Base-by-base conservation (phyloP, 805 yeast genomes). In the Scheffersomyces lignosus region DNA sequence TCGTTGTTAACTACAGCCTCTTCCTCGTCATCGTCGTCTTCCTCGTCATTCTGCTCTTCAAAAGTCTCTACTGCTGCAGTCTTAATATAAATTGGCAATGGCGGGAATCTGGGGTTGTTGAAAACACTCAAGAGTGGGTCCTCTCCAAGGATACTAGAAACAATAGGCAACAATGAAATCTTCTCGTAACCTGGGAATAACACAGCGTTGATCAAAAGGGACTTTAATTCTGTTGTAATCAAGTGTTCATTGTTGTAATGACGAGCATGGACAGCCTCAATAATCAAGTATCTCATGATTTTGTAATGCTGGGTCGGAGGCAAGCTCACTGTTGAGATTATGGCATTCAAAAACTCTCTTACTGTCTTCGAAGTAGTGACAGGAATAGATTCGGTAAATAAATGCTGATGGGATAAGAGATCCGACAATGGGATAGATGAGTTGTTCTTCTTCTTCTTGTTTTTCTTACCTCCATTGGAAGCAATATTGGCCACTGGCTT, bases 51-150 rank as follows among this genome's bases (percentile, higher is more conserved):
- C 6, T 20, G 14, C 5, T 27, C 34, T 5, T 7, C 20, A 15
- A 27, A 15, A 15, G 26, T 32, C 27, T 36, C 41, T 8, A 18
- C 7, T 7, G 14, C 28, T 4, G 24, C 49, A 24, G 35, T 55
- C 41, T 44, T 52, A 27, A 50, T 44, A 26, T 43, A 58, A 10
- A 45, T 43, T 4, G 68, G 65, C 33, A 64, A 49, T 5, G 68
- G 70, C 3, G 96, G 96, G 48, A 87, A 76, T 50, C 93, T 70
- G 28, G 96, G 95, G 49, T 84, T 83, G 36, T 78, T 73, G 48
- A 87, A 68, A 1, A 83, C 67, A 51, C 86, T 77, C 28, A 81
- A 54, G 15, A 76, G 53, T 6, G 69, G 73, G 50, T 79, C 77
- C 28, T 71, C 58, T 3, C 69, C 70, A 41, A 83, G 54, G 4